phyloP scores from a whole-genome alignment of 768 basidiomycete species.

The Podaxis sp. region DNA sequence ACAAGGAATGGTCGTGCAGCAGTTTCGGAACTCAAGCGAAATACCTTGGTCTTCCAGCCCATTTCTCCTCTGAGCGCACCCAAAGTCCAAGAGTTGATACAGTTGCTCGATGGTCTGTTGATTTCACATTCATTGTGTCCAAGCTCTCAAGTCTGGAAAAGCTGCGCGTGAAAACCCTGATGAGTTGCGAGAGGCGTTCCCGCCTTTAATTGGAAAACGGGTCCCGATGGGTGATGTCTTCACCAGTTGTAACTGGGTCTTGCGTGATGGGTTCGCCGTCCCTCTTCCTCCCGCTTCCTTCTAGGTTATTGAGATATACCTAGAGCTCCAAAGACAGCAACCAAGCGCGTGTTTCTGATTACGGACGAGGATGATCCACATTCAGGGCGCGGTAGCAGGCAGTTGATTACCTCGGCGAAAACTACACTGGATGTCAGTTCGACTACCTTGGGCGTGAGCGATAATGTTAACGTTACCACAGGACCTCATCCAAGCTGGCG shows the following conservation, averaged over 20 bases:
- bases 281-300: not conserved
- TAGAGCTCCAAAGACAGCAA: conserved; percentile 83
- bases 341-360: conserved; percentile 91
- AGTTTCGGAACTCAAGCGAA: conserved; percentile 63
- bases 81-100: conserved; percentile 75
- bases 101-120: conserved; percentile 69
- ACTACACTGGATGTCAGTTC: conserved; percentile 64
- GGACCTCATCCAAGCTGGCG: conserved; percentile 82
- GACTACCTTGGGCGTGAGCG: not conserved
- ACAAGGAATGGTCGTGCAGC: conserved; percentile 38
- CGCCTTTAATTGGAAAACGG: conserved; percentile 54
- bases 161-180: conserved; percentile 65
- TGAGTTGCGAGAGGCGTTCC: conserved; percentile 57
- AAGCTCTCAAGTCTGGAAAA: conserved; percentile 13
- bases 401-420: conserved; percentile 64
- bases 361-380: conserved; percentile 88
- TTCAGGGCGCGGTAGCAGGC: conserved; percentile 49
- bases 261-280: conserved; percentile 75
- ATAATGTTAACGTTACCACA: conserved; percentile 25
- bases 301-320: not conserved
- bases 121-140: not conserved
- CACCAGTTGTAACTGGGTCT: conserved; percentile 84
- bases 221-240: conserved; percentile 89
- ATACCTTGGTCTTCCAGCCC: conserved; percentile 71
- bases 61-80: conserved; percentile 78